These are phyloP conservation scores for Backusella australiensis DNA, from an alignment of 192 early-diverging fungal species.

Conservation along the genomic window DNA sequence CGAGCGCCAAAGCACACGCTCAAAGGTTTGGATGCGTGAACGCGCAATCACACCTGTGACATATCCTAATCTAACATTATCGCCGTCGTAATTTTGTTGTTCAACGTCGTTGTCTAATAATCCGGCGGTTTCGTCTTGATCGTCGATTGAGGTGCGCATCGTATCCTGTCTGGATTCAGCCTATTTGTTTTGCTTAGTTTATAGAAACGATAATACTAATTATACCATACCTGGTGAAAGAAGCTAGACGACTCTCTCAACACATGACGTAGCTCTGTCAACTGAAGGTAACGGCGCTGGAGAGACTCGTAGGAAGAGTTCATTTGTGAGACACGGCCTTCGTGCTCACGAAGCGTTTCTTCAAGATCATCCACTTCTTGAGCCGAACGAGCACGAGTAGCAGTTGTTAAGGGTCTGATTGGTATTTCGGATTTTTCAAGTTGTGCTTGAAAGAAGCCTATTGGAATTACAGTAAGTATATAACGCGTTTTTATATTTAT, in stretches of 20 bases:
- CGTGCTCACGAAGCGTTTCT: constrained; percentile 74
- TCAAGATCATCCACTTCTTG: constrained; percentile 95
- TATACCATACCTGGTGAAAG: constrained; percentile 62
- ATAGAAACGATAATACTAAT: no score
- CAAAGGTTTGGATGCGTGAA: constrained; percentile 80
- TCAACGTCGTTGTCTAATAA: constrained; percentile 60
- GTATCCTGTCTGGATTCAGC: constrained; percentile 6
- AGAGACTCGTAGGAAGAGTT: constrained; percentile 84
- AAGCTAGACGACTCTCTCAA: constrained; percentile 84
- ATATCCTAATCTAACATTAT: constrained; percentile 68
- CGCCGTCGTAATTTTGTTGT: constrained; percentile 22
- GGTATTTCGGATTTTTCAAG: constrained; percentile 76
- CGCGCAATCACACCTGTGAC: constrained; percentile 95
- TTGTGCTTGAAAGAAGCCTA: constrained; percentile 82
- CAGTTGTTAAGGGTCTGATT: constrained; percentile 43
- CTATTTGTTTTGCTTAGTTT: constrained; percentile 10
- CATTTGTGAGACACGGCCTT: constrained; percentile 81
- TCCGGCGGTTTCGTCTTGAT: constrained; percentile 50
- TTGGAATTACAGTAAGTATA: not conserved
- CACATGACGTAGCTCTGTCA: constrained; percentile 88
- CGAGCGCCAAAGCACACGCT: constrained; percentile 95
- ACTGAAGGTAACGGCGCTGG: constrained; percentile 84
- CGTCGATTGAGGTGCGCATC: constrained; percentile 47
- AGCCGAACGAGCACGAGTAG: constrained; percentile 68
- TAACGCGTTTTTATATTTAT: not conserved